phyloP scores from a whole-genome alignment of 78 protist genomes.

The Polysphondylium violaceum region DNA sequence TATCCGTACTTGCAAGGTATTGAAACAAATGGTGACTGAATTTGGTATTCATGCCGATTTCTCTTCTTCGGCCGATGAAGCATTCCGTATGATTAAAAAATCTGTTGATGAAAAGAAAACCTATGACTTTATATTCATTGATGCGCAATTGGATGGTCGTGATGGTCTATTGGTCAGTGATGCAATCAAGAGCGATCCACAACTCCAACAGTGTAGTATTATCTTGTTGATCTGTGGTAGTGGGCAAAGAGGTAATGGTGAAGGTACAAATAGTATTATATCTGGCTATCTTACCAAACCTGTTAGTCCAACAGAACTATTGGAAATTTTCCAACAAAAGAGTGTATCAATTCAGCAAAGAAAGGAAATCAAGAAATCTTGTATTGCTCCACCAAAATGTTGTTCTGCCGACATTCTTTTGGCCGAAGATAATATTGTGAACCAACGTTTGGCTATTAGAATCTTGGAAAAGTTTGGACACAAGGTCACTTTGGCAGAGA shows the following conservation, averaged over 20 bases:
- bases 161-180: constrained; percentile 57
- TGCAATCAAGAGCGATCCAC: constrained; percentile 11
- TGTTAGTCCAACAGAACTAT: constrained; percentile 21
- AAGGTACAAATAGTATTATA: constrained; percentile 8
- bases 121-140: constrained; percentile 63
- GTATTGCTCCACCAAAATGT: background rate
- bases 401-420: constrained; percentile 44
- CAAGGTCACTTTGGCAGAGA: constrained; percentile 73
- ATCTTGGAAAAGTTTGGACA: constrained; percentile 79
- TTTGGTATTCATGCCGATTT: constrained; percentile 61
- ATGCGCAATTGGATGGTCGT: constrained; percentile 60
- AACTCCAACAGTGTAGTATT: background rate
- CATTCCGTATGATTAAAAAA: constrained; percentile 10
- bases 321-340: constrained; percentile 36
- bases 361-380: background rate
- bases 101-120: background rate
- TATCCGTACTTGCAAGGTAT: constrained; percentile 23
- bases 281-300: constrained; percentile 74
- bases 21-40: constrained; percentile 22
- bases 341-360: background rate
- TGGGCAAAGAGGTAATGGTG: constrained; percentile 74
- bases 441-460: constrained; percentile 79
- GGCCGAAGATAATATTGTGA: constrained; percentile 85
- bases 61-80: constrained; percentile 35
- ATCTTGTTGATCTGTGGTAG: constrained; percentile 73